Evolutionary conservation across 2,329 filamentous ascomycete species (phyloP).

Genomic region (Colletotrichum australisinense): DNA sequence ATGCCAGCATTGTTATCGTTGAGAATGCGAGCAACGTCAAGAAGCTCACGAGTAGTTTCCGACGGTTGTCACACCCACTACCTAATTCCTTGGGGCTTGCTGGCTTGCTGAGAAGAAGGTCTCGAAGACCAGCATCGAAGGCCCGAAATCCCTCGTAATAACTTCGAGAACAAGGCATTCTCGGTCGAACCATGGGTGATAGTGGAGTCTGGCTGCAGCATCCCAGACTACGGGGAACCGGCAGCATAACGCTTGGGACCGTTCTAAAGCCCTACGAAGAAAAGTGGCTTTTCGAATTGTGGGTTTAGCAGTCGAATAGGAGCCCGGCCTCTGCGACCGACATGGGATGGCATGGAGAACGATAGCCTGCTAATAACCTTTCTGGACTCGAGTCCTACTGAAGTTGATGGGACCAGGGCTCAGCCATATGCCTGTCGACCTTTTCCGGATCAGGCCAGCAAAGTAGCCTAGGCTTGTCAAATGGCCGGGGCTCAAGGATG

Average conservation of each 20-base stretch:
- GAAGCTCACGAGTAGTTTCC: slow-evolving; percentile 1
- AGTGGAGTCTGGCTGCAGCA: slow-evolving; percentile 11
- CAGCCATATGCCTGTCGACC: slow-evolving; percentile 22
- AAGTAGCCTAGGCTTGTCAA: slow-evolving; percentile 25
- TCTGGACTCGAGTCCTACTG: slow-evolving; percentile 25
- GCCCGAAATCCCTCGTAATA: slow-evolving; percentile 18
- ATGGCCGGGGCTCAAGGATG: slow-evolving; percentile 20
- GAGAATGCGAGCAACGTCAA: background rate
- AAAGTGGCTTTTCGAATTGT: slow-evolving; percentile 21
- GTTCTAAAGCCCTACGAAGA: slow-evolving; percentile 32
- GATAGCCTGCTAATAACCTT: slow-evolving; percentile 33
- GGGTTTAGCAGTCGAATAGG: slow-evolving; percentile 23
- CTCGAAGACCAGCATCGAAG: slow-evolving; percentile 6
- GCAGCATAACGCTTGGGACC: slow-evolving; percentile 28
- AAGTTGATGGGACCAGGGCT: slow-evolving; percentile 19
- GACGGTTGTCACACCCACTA: background rate
- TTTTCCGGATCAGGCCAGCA: slow-evolving; percentile 27
- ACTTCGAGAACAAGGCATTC: slow-evolving; percentile 14
- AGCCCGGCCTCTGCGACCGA: slow-evolving; percentile 20
- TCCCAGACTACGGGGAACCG: slow-evolving; percentile 32
- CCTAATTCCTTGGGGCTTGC: background rate
- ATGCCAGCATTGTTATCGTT: no score
- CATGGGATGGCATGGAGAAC: slow-evolving; percentile 35
- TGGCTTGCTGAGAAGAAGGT: slow-evolving; percentile 2
- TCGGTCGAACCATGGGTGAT: slow-evolving; percentile 24